Evolutionary conservation across 2,329 filamentous ascomycete species (phyloP), one percentile per base, ranked within the genome.

Genomic region (Trichocomaceae sp.): DNA sequence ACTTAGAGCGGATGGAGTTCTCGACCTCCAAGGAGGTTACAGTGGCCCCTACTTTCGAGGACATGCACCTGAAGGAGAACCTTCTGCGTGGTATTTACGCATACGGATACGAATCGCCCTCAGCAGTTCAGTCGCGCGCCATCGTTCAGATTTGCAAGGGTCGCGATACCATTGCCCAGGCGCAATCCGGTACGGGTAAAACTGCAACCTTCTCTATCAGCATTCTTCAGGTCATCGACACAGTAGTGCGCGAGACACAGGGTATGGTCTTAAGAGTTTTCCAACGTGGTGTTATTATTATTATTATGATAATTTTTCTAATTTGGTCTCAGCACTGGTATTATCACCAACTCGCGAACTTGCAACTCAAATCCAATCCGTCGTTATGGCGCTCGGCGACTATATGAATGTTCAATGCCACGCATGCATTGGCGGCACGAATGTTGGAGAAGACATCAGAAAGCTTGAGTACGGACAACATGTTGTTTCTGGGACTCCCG

Each of bases 401-500:
- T 99, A 96, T 79, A 97, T 99, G 93, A 96, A 96, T 69, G 90
- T 99, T 3, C 91, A 99, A 75, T 99, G 93, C 76, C 93, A 99
- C 67, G 92, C 93, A 57, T 99, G 93, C 75, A 97, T 99, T 66
- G 93, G 93, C 63, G 93, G 93, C 58, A 99, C 93, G 62, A 97
- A 96, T 68, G 91, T 99, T 37, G 90, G 93, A 64, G 93, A 97
- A 71, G 93, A 99, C 69, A 99, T 99, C 64, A 86, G 89, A 72
- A 95, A 95, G 77, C 88, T 99, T 59, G 90, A 97, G 72, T 93
- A 97, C 66, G 93, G 93, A 60, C 93, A 96, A 73, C 93, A 99
- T 69, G 92, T 99, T 58, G 93, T 99, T 35, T 96, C 91, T 12
- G 93, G 93, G 58, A 99, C 93, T 1, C 93, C 93, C n/a, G 93